Evolutionary conservation across 1,284 basidiomycete genomes (phyloP), one percentile per base, ranked within the genome.

Genomic region (Calocybe gambosa): DNA sequence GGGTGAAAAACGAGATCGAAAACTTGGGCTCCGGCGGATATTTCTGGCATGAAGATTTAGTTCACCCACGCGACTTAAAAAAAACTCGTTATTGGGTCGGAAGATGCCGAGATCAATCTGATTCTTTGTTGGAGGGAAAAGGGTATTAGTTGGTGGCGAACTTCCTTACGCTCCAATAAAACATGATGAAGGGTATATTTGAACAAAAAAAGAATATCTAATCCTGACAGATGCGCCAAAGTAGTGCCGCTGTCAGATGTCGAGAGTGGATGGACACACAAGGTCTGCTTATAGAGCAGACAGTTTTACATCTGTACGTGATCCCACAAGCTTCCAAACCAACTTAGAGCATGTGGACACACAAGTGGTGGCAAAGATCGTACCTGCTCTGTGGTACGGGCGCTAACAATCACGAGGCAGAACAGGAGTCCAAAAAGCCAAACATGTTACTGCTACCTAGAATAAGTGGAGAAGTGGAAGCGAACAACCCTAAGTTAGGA

Each of bases 1-100:
- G 93, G 93, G 58, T 94, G 90, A 61, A 96, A 96, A 1, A 74
- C 78, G 38, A 96, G 71, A 68, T 96, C 93, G 62, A 96, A 94
- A 29, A 93, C 82, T 64, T 96, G 88, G 18, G 80, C 78, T 42
- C 80, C 80, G 35, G 85, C 74, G 21, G 73, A 68, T 43, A 90
- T 81, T 65, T 87, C 82, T 42, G 86, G 80, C 86, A 87, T 87
- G 34, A 50, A 53, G n/a, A 52, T 42, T 16, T 15, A 41, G 47
- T 7, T 42, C 28, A 38, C 36, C 43, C 23, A 9, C 16, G 9
- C 25, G 4, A 5, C 20, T 5, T 26, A 5, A 26, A 13, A 31
- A 31, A n/a, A 13, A 8, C 38, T 34, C 43, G 46, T 50, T 42
- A 35, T 47, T 39, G 25, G 15, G 23, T 47, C 46, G 49, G 52